A percentile compares a stretch with the other conserved stretches of the same genome.
These are phyloP conservation scores for Eimeria praecox DNA, from an alignment of 169 alveolate species.

Conservation along the genomic window DNA sequence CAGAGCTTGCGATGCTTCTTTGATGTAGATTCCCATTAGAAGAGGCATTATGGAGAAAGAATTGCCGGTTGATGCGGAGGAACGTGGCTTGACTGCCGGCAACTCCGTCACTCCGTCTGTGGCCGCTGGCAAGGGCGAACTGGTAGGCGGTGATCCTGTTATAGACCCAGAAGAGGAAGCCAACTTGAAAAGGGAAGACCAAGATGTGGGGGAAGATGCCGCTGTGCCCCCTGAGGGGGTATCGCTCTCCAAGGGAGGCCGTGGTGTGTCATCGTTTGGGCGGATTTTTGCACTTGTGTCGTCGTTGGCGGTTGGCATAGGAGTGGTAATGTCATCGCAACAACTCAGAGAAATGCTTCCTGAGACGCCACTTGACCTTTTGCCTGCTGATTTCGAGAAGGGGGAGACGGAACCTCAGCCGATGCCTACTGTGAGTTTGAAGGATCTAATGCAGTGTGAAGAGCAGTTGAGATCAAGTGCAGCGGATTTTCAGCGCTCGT, in stretches of 20 bases:
- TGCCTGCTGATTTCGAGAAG: too few species aligned
- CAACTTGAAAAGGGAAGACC: not conserved
- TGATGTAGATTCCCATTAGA: not conserved
- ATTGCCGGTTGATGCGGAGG: not conserved
- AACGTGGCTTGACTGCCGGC: not conserved
- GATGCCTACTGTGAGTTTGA: not conserved
- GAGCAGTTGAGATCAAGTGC: too few species aligned
- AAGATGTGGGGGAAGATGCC: not conserved
- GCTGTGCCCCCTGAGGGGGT: not conserved
- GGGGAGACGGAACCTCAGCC: too few species aligned
- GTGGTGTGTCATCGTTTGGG: not conserved
- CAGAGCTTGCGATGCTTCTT: not conserved
- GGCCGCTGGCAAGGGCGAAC: not conserved
- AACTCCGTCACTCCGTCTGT: not conserved
- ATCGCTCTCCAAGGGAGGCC: not conserved
- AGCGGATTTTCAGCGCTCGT: not conserved
- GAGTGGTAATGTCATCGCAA: too few species aligned
- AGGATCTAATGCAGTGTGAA: not conserved
- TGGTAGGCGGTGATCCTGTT: not conserved
- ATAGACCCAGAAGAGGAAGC: not conserved
- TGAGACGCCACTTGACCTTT: too few species aligned
- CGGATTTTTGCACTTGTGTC: not conserved
- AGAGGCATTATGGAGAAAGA: not conserved
- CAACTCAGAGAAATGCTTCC: too few species aligned
- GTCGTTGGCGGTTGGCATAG: not conserved